phyloP scores from a whole-genome alignment of 768 basidiomycete species.

The Auriscalpium vulgare region DNA sequence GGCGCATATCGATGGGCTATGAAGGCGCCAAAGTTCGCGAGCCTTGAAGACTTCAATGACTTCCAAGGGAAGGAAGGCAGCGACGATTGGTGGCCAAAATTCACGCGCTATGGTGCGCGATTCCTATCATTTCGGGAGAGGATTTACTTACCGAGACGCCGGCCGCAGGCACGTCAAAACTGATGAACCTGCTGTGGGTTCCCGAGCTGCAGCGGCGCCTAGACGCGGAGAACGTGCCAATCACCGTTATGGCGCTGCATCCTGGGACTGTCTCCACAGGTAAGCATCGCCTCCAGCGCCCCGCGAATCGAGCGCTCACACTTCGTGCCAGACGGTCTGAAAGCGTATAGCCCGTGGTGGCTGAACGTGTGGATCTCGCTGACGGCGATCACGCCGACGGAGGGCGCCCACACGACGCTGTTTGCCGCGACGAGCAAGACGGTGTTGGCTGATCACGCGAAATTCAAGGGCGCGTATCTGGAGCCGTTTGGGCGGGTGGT shows the following conservation, averaged over 20 bases:
- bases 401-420: slow-evolving; percentile 1
- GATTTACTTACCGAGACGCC: not conserved
- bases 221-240: not conserved
- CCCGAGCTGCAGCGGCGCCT: not conserved
- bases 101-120: slow-evolving; percentile 1
- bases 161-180: not conserved
- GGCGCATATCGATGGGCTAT: not conserved
- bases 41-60: not conserved
- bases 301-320: not conserved
- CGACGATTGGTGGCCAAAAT: not conserved
- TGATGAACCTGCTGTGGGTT: slow-evolving; percentile 3
- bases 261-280: not conserved
- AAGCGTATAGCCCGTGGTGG: not conserved
- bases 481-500: not conserved
- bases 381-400: not conserved
- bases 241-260: not conserved
- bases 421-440: not conserved
- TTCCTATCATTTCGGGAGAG: not conserved
- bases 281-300: not conserved
- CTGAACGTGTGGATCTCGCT: not conserved
- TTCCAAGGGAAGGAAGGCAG: not conserved
- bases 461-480: slow-evolving; percentile 1
- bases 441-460: not conserved
- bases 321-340: not conserved
- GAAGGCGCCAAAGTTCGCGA: not conserved